Evolutionary conservation across 345 rosid genomes (phyloP).

Genomic region (Brassica juncea): DNA sequence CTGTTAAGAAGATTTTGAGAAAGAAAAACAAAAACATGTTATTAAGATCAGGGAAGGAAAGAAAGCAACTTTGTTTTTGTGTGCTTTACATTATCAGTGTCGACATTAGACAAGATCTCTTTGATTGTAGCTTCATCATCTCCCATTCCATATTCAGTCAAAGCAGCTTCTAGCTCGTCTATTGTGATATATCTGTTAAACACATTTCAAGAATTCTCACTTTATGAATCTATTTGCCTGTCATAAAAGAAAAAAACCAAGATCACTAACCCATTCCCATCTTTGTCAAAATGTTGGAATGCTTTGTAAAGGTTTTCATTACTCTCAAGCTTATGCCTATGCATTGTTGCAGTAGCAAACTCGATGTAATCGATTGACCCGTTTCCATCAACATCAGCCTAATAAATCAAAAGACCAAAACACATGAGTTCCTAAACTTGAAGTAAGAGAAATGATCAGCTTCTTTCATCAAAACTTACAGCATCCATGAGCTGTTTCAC

Average conservation of each 20-base stretch:
- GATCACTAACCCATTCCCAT: conserved; percentile 66
- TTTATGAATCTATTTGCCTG: not conserved
- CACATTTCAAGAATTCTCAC: not conserved
- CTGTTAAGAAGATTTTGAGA: conserved; percentile 38
- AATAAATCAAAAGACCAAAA: not conserved
- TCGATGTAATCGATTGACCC: conserved; percentile 46
- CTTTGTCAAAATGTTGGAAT: conserved; percentile 68
- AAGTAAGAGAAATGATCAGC: no score
- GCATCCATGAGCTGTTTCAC: conserved; percentile 91
- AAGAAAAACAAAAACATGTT: not conserved
- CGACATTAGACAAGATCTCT: conserved; percentile 85
- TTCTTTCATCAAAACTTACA: conserved; percentile 44
- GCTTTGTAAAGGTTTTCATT: conserved; percentile 80
- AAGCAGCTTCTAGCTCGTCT: conserved; percentile 74
- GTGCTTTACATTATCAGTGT: conserved; percentile 59
- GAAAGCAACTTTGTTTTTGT: not conserved
- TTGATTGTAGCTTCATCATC: conserved; percentile 60
- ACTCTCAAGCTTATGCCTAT: conserved; percentile 71
- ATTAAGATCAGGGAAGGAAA: not conserved
- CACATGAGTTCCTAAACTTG: not conserved
- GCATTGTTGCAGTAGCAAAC: conserved; percentile 87
- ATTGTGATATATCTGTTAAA: conserved; percentile 60
- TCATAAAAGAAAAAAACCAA: no score
- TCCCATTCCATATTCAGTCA: conserved; percentile 79
- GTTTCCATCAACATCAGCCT: conserved; percentile 46